phyloP scores from a whole-genome alignment of 2,329 filamentous ascomycete species.

The Teratosphaeriaceae sp. region DNA sequence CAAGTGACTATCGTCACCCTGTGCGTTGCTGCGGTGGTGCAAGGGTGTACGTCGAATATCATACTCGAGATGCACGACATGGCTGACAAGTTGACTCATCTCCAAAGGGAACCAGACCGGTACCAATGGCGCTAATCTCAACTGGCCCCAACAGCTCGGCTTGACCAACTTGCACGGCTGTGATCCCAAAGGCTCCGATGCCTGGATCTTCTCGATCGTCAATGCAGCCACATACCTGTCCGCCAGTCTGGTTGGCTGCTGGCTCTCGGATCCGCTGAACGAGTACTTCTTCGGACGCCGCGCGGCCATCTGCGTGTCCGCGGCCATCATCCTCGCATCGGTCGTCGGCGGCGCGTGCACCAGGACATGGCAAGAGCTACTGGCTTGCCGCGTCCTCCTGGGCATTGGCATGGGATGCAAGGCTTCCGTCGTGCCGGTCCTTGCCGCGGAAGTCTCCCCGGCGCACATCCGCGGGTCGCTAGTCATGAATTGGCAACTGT shows the following conservation, averaged over 20 bases:
- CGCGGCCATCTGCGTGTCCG: slow-evolving; percentile 25
- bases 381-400: slow-evolving; percentile 26
- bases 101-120: slow-evolving; percentile 25
- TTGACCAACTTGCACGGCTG: slow-evolving; percentile 15
- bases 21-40: slow-evolving; percentile 28
- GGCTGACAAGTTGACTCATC: neutral
- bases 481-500: slow-evolving; percentile 29
- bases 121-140: slow-evolving; percentile 28
- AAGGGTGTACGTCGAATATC: slow-evolving; percentile 21
- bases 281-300: slow-evolving; percentile 27
- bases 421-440: slow-evolving; percentile 27
- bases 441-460: slow-evolving; percentile 26
- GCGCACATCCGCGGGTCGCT: slow-evolving; percentile 20
- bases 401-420: slow-evolving; percentile 31
- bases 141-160: slow-evolving; percentile 26
- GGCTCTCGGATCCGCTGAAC: slow-evolving; percentile 27
- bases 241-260: slow-evolving; percentile 24
- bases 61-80: neutral
- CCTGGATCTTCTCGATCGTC: slow-evolving; percentile 22
- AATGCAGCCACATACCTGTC: slow-evolving; percentile 29
- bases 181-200: slow-evolving; percentile 9
- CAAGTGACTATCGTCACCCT: slow-evolving; percentile 27
- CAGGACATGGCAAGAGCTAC: slow-evolving; percentile 21
- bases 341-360: slow-evolving; percentile 25
- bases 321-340: slow-evolving; percentile 23